phyloP scores from a whole-genome alignment of 352 stramenopile genomes.

The Bremia lactucae region DNA sequence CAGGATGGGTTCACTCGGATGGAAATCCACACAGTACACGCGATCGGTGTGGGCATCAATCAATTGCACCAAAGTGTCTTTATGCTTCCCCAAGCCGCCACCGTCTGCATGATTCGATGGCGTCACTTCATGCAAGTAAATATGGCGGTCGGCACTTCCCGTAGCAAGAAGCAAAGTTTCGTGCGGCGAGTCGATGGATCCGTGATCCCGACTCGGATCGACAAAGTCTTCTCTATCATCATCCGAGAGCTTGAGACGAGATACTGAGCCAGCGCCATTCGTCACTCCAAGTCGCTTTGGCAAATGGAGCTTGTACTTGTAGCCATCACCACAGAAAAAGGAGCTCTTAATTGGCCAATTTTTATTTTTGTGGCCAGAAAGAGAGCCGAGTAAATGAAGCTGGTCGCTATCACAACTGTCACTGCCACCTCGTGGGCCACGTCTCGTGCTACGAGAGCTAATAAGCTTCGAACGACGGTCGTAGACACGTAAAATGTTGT shows the following conservation, averaged over 20 bases:
- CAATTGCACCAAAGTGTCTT: slow-evolving; percentile 64
- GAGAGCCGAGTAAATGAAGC: slow-evolving; percentile 67
- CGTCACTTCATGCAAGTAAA: slow-evolving; percentile 82
- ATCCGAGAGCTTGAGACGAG: slow-evolving; percentile 66
- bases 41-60: slow-evolving; percentile 80
- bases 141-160: slow-evolving; percentile 78
- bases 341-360: slow-evolving; percentile 87
- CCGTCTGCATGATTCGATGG: slow-evolving; percentile 33
- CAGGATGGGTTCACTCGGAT: slow-evolving; percentile 75
- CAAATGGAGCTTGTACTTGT: slow-evolving; percentile 78
- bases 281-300: too few relatives aligned
- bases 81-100: slow-evolving; percentile 20
- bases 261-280: slow-evolving; percentile 17
- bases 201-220: slow-evolving; percentile 30
- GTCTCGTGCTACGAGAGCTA: slow-evolving; percentile 30
- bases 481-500: slow-evolving; percentile 85
- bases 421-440: slow-evolving; percentile 11
- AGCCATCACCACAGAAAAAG: slow-evolving; percentile 80
- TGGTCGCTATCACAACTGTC: slow-evolving; percentile 56
- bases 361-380: slow-evolving; percentile 85
- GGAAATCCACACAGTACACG: slow-evolving; percentile 86
- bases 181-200: slow-evolving; percentile 29
- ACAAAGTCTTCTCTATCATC: slow-evolving; percentile 64
- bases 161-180: slow-evolving; percentile 77
- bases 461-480: slow-evolving; percentile 77